phyloP scores from a whole-genome alignment of 1,139 yeast genomes.

The Spathaspora sp. region DNA sequence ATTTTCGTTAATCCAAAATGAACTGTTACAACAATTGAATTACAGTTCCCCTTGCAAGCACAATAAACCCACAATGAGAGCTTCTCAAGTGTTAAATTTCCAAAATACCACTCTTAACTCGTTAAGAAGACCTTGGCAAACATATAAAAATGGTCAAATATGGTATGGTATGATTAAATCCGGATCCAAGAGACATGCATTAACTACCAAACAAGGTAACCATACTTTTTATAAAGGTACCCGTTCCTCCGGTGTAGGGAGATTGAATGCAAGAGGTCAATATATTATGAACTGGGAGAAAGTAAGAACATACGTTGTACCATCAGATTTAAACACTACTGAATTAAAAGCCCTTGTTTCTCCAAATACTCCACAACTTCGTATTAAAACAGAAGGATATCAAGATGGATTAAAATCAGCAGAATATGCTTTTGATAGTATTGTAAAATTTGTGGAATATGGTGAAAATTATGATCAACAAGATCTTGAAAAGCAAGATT shows the following conservation, averaged over 20 bases:
- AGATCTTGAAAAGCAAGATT: slow-evolving; percentile 38
- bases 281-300: slow-evolving; percentile 80
- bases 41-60: not conserved
- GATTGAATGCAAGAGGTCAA: slow-evolving; percentile 68
- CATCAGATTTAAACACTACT: slow-evolving; percentile 46
- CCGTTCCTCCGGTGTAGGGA: slow-evolving; percentile 90
- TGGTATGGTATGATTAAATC: slow-evolving; percentile 77
- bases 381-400: slow-evolving; percentile 69
- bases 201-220: slow-evolving; percentile 93
- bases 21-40: not conserved
- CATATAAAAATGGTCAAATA: slow-evolving; percentile 76
- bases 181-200: slow-evolving; percentile 82
- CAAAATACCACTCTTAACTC: slow-evolving; percentile 50
- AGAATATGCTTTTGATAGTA: slow-evolving; percentile 67
- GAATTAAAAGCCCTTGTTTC: slow-evolving; percentile 72
- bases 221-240: slow-evolving; percentile 95
- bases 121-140: slow-evolving; percentile 87
- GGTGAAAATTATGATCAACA: slow-evolving; percentile 53
- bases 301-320: slow-evolving; percentile 90
- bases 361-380: slow-evolving; percentile 66
- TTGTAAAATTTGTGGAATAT: slow-evolving; percentile 70
- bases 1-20: not conserved
- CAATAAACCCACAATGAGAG: slow-evolving; percentile 45
- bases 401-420: slow-evolving; percentile 73
- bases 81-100: slow-evolving; percentile 49